A percentile compares a stretch with the other conserved stretches of the same genome.
These are phyloP conservation scores for Penicillium cataractarum DNA, from an alignment of 495 filamentous ascomycete species.

Conservation along the genomic window DNA sequence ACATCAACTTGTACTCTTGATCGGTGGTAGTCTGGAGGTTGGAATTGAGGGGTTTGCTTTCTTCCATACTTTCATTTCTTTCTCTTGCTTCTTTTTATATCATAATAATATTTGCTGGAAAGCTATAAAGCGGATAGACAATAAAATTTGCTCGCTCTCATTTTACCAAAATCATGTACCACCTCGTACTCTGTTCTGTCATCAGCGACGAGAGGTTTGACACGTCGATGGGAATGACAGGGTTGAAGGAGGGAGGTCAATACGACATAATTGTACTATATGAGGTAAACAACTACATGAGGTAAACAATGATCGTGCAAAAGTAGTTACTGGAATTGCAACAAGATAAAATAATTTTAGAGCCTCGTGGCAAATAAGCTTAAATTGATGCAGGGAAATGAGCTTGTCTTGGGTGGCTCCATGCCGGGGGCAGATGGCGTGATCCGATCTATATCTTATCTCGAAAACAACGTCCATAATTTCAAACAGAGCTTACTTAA, in stretches of 20 bases:
- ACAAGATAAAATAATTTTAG: too few relatives aligned
- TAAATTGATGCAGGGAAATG: background rate
- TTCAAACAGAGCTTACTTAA: background rate
- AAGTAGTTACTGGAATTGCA: too few relatives aligned
- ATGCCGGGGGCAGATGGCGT: background rate
- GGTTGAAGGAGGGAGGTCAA: background rate
- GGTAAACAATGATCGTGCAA: background rate
- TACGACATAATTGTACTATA: background rate
- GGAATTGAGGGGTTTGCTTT: background rate
- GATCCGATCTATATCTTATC: background rate
- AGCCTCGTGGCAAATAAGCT: conserved; percentile 2
- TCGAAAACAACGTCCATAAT: background rate
- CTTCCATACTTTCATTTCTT: background rate
- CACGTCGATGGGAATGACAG: background rate
- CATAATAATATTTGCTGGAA: conserved; percentile 6
- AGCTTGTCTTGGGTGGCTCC: background rate
- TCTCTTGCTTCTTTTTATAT: background rate
- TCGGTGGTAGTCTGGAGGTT: background rate
- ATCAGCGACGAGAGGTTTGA: background rate
- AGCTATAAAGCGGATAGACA: conserved; percentile 3
- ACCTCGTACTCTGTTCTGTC: background rate
- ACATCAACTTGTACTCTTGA: background rate
- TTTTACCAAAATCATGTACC: background rate
- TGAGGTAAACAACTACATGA: too few relatives aligned
- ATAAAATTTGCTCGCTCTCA: conserved; percentile 5